Percentiles rank a stretch among this genome's conserved stretches.
phyloP scores from a whole-genome alignment of 306 rosid species.

The Abrus pulchellus region DNA sequence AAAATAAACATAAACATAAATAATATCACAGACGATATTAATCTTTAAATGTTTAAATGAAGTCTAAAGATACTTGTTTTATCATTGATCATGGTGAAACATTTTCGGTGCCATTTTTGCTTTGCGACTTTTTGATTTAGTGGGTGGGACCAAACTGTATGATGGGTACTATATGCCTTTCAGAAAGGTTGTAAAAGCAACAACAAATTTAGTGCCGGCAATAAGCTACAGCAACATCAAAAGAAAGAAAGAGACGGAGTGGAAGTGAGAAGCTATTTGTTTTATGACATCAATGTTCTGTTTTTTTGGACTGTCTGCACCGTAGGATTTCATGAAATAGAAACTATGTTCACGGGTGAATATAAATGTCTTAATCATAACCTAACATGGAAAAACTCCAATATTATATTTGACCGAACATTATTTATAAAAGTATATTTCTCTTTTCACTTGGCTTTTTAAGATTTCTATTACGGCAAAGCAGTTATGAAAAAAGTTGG shows the following conservation, averaged over 20 bases:
- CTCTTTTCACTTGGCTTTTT: background rate
- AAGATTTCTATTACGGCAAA: background rate
- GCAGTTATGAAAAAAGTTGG: background rate
- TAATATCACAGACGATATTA: too few species aligned
- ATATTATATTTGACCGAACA: constrained; percentile 17
- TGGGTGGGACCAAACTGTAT: constrained; percentile 58
- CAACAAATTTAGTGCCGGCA: constrained; percentile 54
- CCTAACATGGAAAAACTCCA: background rate
- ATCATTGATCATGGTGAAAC: background rate
- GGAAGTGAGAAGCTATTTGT: background rate
- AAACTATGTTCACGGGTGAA: background rate
- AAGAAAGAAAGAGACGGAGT: background rate
- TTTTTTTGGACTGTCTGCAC: background rate
- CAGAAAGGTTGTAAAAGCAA: constrained; percentile 52
- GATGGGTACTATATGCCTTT: constrained; percentile 53
- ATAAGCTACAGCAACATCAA: constrained; percentile 45
- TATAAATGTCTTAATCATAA: constrained; percentile 13
- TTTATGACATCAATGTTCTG: background rate
- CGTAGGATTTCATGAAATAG: background rate
- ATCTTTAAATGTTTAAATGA: too few species aligned
- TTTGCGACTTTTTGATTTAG: constrained; percentile 40
- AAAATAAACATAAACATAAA: too few species aligned
- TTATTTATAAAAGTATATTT: background rate
- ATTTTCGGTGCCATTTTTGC: constrained; percentile 33
- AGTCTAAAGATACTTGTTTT: too few species aligned